Base-by-base conservation (phyloP, 495 filamentous ascomycete species). In the Aspergillus carlsbadensis region DNA sequence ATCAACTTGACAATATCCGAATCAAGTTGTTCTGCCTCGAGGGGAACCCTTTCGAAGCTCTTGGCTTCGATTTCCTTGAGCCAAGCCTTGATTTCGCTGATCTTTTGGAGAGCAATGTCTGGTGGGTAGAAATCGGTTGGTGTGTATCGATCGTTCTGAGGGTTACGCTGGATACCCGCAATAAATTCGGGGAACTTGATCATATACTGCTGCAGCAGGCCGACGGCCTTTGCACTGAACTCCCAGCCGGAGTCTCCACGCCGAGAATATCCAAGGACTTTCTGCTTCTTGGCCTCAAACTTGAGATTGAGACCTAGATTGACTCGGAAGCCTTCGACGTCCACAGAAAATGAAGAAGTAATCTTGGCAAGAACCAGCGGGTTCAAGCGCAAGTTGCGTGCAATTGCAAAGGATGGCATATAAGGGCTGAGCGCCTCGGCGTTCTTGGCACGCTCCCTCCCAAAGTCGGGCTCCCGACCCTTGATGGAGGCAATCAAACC, bases 231-330 rank as follows among this genome's bases (percentile, higher is more conserved):
- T 51, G 82, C 78, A 64, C 91, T 96, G 65, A 94, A 98, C 70
- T 98, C 95, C 95, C 95, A 99, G 8, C 95, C 95, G 13, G 80
- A 86, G 11, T 84, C 78, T 15, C 84, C 84, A 45, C 89, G 89
- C 56, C 91, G 90, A 15, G 93, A 96, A 68, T 97, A 99, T 5
- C 95, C 95, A 14, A 98, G 78, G 5, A 99, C 95, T 70, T 99
- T 99, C 52, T 91, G 83, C 72, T 97, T 95, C 71, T 86, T 91
- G 0, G 87, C 87, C 69, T 99, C 93, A 54, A 98, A 98, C 67
- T 99, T 99, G 56, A 99, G 77, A 65, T 98, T 99, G 37, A 99
- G 78, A 8, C 95, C 95, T 13, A 99, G 76, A 62, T 99, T 98
- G 37, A 95, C 81, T 42, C 87, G 83, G 45, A 84, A 81, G 3